Evolutionary conservation across 179 eudicot species (phyloP).

Genomic region (Drosera spatulata): DNA sequence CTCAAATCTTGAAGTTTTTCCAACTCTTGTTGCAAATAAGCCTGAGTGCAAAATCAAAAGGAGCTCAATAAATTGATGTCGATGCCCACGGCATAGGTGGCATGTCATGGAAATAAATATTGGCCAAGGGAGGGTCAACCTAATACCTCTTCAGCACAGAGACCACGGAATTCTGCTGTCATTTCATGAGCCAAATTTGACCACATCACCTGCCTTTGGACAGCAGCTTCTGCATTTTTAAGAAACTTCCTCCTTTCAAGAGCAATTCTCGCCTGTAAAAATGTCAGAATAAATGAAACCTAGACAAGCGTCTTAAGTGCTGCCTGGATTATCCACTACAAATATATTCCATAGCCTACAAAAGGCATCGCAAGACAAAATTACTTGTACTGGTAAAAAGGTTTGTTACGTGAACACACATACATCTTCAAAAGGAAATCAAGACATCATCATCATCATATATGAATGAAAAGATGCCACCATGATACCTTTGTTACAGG

Average conservation of each 20-base stretch:
- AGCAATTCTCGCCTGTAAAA: constrained; percentile 81
- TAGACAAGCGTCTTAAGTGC: too few species aligned
- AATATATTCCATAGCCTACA: too few species aligned
- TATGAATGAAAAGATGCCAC: not conserved
- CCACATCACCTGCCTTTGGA: constrained; percentile 92
- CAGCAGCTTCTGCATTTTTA: constrained; percentile 86
- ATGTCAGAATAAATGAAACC: too few species aligned
- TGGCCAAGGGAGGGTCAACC: not conserved
- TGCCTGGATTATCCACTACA: too few species aligned
- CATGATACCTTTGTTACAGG: constrained; percentile 79
- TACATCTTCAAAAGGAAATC: too few species aligned
- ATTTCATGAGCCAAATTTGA: constrained; percentile 96
- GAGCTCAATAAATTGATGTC: not conserved
- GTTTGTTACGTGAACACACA: too few species aligned
- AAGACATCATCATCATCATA: too few species aligned
- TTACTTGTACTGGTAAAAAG: too few species aligned
- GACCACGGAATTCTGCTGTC: constrained; percentile 98
- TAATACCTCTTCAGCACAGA: constrained; percentile 95
- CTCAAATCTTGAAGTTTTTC: constrained; percentile 88
- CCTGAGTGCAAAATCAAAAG: constrained; percentile 25
- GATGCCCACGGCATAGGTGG: not conserved
- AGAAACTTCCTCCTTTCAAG: constrained; percentile 83
- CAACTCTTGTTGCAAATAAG: constrained; percentile 94
- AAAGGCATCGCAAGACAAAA: too few species aligned
- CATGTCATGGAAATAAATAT: not conserved